Evolutionary conservation across 257 asterid genomes (phyloP).

Genomic region (Gentiana macrophylla): DNA sequence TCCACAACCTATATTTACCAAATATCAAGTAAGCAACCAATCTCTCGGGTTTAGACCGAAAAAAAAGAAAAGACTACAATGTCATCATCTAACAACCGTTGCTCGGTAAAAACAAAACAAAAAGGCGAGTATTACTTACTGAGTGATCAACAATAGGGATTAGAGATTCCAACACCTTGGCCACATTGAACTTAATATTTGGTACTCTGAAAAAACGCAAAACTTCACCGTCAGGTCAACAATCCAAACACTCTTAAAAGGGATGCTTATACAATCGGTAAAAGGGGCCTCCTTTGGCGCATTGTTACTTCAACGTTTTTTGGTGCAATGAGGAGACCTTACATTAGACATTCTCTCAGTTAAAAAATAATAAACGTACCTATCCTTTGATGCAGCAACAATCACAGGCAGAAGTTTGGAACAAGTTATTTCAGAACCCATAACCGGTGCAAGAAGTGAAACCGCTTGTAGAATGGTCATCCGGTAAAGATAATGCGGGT

Average conservation of each 20-base stretch:
- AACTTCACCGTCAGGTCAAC: constrained; percentile 1
- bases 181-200: constrained; percentile 83
- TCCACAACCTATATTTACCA: constrained; percentile 57
- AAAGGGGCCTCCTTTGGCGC: no score
- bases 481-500: constrained; percentile 50
- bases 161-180: constrained; percentile 83
- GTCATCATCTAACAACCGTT: no score
- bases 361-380: constrained; percentile 21
- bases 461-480: constrained; percentile 47
- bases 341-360: no score
- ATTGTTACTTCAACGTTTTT: no score
- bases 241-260: constrained; percentile 2
- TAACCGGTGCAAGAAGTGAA: constrained; percentile 46
- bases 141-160: constrained; percentile 75
- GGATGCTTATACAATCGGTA: constrained; percentile 3
- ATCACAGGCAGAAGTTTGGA: constrained; percentile 45
- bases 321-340: no score
- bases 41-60: not conserved
- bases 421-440: constrained; percentile 48
- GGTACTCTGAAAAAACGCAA: constrained; percentile 64
- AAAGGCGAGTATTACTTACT: constrained; percentile 31
- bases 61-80: not conserved
- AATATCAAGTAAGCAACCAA: not conserved
- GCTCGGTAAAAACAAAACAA: constrained; percentile 7
- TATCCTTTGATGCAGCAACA: constrained; percentile 60